Evolutionary conservation across 768 basidiomycete genomes (phyloP).

Genomic region (Chalciporus piperatus): DNA sequence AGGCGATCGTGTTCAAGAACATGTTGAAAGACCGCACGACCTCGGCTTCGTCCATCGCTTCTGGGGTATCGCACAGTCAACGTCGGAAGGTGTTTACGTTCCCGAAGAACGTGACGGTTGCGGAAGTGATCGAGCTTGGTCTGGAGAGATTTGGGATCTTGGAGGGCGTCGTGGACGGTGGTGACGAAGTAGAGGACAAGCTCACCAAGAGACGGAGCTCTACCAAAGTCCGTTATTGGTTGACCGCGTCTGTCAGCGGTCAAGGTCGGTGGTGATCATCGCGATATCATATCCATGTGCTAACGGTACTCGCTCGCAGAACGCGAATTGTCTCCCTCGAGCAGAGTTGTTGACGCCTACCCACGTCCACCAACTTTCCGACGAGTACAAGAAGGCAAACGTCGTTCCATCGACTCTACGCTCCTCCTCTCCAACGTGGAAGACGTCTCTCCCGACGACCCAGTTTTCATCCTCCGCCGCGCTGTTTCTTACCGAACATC

Average conservation of each 20-base stretch:
- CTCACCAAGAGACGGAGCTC: slow-evolving; percentile 75
- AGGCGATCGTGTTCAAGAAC: slow-evolving; percentile 88
- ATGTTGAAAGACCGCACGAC: slow-evolving; percentile 58
- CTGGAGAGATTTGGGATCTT: slow-evolving; percentile 92
- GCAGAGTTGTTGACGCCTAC: slow-evolving; percentile 83
- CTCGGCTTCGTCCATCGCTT: slow-evolving; percentile 41
- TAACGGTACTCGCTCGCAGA: slow-evolving; percentile 46
- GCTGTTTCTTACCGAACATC: slow-evolving; percentile 72
- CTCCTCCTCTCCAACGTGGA: slow-evolving; percentile 66
- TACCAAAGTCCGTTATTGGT: slow-evolving; percentile 77
- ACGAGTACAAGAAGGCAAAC: slow-evolving; percentile 60
- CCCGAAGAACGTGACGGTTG: slow-evolving; percentile 92
- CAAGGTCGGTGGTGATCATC: slow-evolving; percentile 49
- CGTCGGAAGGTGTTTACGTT: slow-evolving; percentile 86
- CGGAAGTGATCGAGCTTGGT: slow-evolving; percentile 91
- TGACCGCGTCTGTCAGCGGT: slow-evolving; percentile 56
- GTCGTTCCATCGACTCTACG: slow-evolving; percentile 83
- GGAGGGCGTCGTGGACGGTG: slow-evolving; percentile 98
- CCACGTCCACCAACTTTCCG: slow-evolving; percentile 69
- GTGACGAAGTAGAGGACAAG: slow-evolving; percentile 97
- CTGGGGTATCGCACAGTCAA: slow-evolving; percentile 55
- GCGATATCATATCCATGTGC: neutral
- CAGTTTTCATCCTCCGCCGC: slow-evolving; percentile 85
- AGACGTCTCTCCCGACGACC: slow-evolving; percentile 81
- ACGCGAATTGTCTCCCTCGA: slow-evolving; percentile 72